Conservation (phyloP, 352 stramenopile genomes). For the Pythium insidiosum region DNA sequence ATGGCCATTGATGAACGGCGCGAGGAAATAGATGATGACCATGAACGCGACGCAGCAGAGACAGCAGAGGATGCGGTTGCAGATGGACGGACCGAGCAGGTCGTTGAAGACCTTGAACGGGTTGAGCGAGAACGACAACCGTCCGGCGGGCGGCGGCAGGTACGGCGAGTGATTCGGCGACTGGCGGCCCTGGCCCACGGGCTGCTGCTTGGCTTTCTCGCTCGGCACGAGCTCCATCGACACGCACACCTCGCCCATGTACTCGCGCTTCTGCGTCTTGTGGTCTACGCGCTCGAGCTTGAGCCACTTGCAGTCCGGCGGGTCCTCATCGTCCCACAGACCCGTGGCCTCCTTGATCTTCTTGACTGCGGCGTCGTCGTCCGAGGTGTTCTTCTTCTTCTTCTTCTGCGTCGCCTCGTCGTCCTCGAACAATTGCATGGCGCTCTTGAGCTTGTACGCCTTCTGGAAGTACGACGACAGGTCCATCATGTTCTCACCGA, state of each 20-base stretch:
- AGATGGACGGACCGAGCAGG: constrained; percentile 81
- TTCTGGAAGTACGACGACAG: constrained; percentile 62
- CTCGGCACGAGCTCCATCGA: constrained; percentile 85
- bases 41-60: constrained; percentile 83
- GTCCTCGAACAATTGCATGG: constrained; percentile 79
- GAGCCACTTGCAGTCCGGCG: constrained; percentile 76
- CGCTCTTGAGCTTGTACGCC: constrained; percentile 71
- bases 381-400: constrained; percentile 68
- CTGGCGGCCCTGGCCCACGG: constrained; percentile 74
- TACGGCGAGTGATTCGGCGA: constrained; percentile 92
- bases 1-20: constrained; percentile 84
- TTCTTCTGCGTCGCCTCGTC: constrained; percentile 65
- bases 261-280: constrained; percentile 71
- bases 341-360: constrained; percentile 82
- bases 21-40: constrained; percentile 81
- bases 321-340: constrained; percentile 78
- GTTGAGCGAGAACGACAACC: constrained; percentile 89
- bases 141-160: constrained; percentile 81
- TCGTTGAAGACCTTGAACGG: constrained; percentile 88
- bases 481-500: constrained; percentile 83
- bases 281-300: constrained; percentile 78
- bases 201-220: constrained; percentile 73
- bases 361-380: constrained; percentile 70
- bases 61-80: constrained; percentile 77
- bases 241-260: constrained; percentile 84